Conservation (phyloP, 2,329 filamentous ascomycete genomes). For the Arthroderma uncinatum region DNA sequence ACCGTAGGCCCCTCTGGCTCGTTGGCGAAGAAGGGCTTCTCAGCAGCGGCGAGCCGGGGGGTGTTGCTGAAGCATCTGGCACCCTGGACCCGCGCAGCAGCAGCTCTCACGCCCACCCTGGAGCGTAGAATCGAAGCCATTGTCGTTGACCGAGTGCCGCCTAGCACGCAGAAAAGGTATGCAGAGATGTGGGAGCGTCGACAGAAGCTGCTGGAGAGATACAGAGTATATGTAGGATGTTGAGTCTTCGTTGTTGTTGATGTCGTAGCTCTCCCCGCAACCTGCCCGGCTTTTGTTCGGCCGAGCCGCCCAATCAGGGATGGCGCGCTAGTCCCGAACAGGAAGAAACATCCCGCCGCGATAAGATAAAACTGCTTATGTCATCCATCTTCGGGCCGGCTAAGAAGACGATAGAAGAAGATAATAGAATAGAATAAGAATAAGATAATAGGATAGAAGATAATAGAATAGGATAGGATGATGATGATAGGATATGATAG, state of each 20-base stretch:
- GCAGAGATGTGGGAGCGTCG: not conserved
- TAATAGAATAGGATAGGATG: not conserved
- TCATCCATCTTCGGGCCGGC: not conserved
- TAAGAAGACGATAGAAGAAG: not conserved
- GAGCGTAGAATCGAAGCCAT: conserved; percentile 32
- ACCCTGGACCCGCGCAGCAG: conserved; percentile 17
- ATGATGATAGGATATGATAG: not conserved
- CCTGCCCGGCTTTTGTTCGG: not conserved
- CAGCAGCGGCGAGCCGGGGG: conserved; percentile 15
- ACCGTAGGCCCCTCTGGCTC: conserved; percentile 48
- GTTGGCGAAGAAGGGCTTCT: conserved; percentile 46
- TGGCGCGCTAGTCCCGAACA: not conserved
- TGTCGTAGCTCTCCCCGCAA: not conserved
- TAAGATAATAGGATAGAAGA: not conserved
- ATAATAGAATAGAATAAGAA: not conserved
- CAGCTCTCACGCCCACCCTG: conserved; percentile 25
- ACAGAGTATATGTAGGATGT: not conserved
- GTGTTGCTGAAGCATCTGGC: conserved; percentile 8
- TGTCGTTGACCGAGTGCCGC: conserved; percentile 3
- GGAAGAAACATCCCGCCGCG: not conserved
- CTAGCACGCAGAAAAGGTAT: not conserved
- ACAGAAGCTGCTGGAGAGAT: not conserved
- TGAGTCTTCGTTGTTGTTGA: not conserved
- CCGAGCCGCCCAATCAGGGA: conserved; percentile 2
- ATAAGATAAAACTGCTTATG: not conserved